Percentiles rank a stretch among this genome's conserved stretches.
Evolutionary conservation across 805 yeast genomes (phyloP).

Genomic region (Pichia ethanolica): DNA sequence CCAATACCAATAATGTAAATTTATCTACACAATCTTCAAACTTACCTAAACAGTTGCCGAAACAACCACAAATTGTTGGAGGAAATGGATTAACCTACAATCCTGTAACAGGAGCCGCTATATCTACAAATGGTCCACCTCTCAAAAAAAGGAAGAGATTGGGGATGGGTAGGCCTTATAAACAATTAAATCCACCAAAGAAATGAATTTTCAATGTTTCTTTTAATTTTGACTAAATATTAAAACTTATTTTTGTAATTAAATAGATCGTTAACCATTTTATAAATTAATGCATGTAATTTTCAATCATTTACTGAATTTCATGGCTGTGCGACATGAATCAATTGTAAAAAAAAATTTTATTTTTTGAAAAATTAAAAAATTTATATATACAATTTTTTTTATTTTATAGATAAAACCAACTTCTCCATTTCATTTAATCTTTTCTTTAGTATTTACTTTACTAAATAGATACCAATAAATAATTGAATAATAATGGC

Average conservation of each 20-base stretch:
- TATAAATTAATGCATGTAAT: too few species aligned
- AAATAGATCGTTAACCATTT: too few species aligned
- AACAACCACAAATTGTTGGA: neutral
- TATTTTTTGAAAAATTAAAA: neutral
- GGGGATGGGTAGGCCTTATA: slow-evolving; percentile 22
- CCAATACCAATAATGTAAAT: too few species aligned
- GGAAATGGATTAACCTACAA: neutral
- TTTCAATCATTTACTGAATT: neutral
- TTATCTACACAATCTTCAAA: too few species aligned
- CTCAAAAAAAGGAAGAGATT: slow-evolving; percentile 16
- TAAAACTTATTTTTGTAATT: too few species aligned
- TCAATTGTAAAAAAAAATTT: neutral
- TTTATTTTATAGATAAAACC: neutral
- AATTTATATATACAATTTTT: neutral
- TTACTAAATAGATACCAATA: too few species aligned
- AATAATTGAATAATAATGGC: slow-evolving; percentile 49
- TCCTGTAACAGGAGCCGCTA: slow-evolving; percentile 10
- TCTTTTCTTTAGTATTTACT: too few species aligned
- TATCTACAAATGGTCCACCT: neutral
- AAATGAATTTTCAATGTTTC: too few species aligned
- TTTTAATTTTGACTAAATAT: too few species aligned
- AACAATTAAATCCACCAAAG: too few species aligned
- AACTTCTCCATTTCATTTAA: too few species aligned
- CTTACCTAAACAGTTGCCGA: too few species aligned
- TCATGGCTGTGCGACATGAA: slow-evolving; percentile 4